Evolutionary conservation across 352 stramenopile genomes (phyloP), one percentile per base, ranked within the genome.

Genomic region (Phytophthora tentaculata): DNA sequence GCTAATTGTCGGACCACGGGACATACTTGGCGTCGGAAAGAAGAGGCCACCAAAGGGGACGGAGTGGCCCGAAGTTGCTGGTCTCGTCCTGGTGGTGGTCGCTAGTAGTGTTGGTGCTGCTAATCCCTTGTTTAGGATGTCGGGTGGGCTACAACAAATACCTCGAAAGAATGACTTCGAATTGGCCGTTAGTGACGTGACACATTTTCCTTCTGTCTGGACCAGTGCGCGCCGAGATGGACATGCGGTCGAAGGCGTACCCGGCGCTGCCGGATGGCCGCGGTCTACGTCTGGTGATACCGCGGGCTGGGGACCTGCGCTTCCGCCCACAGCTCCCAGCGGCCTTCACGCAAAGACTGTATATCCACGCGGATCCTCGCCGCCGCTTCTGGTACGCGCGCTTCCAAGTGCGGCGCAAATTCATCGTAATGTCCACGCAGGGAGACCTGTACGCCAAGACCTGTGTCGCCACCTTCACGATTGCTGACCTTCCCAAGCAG

Each of bases 371-470:
- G 16, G 73, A 80, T 47, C 71, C 75, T 24, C 71, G 65, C 23
- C 73, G 70, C 17, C 79, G 78, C 43, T 62, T 69, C 35, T 74
- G 79, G 60, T 92, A 94, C 71, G 35, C 60, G 48, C 73, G 73
- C 24, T 94, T 94, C 53, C 55, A 86, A 26, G 54, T 94, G 22
- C 63, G 68, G 61, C 85, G 85, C 57, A 81, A 80, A 55, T 94
- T 94, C 52, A 80, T 94, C 61, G 81, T 92, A 62, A 90, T 94
- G 83, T 82, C 83, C 28, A 84, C 64, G 41, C 71, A 83, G 50
- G 85, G 85, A 19, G 79, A 94, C 49, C 51, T 94, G 59, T 94
- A 82, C 74, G 80, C 75, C 45, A 81, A 91, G 60, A 80, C 45
- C 12, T 67, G 63, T 48, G 53, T 67, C 13, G 59, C 69, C 14